Percentiles rank a stretch among this genome's conserved stretches.
Evolutionary conservation across 768 basidiomycete species (phyloP).

Genomic region (Cytidiella melzeri): DNA sequence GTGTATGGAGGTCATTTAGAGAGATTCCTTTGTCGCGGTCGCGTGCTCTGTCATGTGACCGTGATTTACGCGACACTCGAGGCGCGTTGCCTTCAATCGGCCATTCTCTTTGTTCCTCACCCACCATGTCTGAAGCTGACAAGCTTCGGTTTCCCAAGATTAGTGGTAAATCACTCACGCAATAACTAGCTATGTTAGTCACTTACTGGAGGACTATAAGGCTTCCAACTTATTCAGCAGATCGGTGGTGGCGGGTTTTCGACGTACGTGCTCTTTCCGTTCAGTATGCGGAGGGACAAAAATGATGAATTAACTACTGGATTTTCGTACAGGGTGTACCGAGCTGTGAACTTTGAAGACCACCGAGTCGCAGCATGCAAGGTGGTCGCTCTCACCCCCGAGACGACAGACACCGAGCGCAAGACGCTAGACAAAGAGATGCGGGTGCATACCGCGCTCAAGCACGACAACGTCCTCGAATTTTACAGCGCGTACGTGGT

Average conservation of each 20-base stretch:
- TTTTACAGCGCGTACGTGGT: slow-evolving; percentile 76
- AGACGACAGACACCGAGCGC: slow-evolving; percentile 61
- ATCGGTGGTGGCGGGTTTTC: slow-evolving; percentile 90
- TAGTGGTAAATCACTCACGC: neutral
- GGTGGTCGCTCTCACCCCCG: slow-evolving; percentile 56
- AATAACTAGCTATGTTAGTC: neutral
- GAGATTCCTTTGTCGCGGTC: no score
- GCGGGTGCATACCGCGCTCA: slow-evolving; percentile 75
- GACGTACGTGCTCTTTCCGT: slow-evolving; percentile 41
- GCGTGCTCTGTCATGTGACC: no score
- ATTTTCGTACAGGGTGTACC: slow-evolving; percentile 82
- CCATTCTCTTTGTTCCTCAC: no score
- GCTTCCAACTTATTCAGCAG: slow-evolving; percentile 64
- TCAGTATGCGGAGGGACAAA: neutral
- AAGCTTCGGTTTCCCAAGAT: slow-evolving; percentile 9
- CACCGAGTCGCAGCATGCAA: slow-evolving; percentile 85
- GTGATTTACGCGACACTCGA: no score
- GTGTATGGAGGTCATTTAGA: no score
- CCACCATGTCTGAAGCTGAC: neutral
- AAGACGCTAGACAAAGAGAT: slow-evolving; percentile 91
- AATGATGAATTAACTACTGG: no score
- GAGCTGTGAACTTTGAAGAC: slow-evolving; percentile 63
- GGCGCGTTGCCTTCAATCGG: no score
- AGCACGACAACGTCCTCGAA: slow-evolving; percentile 75
- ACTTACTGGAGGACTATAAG: slow-evolving; percentile 27